Conservation (phyloP, 805 yeast genomes). For the Hanseniaspora taiwanica region DNA sequence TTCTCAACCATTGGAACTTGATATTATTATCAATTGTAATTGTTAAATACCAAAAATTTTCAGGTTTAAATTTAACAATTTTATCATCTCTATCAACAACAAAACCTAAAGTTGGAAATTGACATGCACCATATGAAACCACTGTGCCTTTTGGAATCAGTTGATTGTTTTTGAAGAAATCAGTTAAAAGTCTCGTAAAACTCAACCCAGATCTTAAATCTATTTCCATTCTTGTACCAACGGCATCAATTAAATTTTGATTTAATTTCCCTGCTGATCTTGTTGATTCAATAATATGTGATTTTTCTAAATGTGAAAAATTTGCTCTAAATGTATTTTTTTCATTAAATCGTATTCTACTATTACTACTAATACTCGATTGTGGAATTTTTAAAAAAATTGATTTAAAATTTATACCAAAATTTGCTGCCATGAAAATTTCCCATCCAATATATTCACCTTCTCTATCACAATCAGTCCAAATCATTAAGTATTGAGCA, state of each 20-base stretch:
- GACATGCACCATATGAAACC: conserved; percentile 83
- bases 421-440: conserved; percentile 54
- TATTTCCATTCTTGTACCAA: conserved; percentile 69
- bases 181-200: conserved; percentile 67
- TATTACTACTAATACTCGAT: background rate
- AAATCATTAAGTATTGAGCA: conserved; percentile 63
- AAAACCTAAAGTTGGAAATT: conserved; percentile 93
- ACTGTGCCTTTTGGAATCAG: conserved; percentile 12
- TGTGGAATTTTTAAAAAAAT: background rate
- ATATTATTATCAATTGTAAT: conserved; percentile 33
- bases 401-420: conserved; percentile 23
- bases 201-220: conserved; percentile 84
- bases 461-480: conserved; percentile 98
- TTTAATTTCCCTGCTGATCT: conserved; percentile 50
- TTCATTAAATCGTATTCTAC: conserved; percentile 29
- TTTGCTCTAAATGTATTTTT: conserved; percentile 56
- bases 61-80: conserved; percentile 57
- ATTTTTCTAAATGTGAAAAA: conserved; percentile 75
- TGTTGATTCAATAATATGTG: conserved; percentile 68
- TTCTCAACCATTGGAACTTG: conserved; percentile 58
- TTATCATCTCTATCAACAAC: conserved; percentile 84
- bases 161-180: conserved; percentile 25
- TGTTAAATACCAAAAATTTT: conserved; percentile 66
- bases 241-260: conserved; percentile 65
- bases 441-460: conserved; percentile 91